phyloP scores from a whole-genome alignment of 2,329 filamentous ascomycete species.

The Thielaviopsis euricoi region DNA sequence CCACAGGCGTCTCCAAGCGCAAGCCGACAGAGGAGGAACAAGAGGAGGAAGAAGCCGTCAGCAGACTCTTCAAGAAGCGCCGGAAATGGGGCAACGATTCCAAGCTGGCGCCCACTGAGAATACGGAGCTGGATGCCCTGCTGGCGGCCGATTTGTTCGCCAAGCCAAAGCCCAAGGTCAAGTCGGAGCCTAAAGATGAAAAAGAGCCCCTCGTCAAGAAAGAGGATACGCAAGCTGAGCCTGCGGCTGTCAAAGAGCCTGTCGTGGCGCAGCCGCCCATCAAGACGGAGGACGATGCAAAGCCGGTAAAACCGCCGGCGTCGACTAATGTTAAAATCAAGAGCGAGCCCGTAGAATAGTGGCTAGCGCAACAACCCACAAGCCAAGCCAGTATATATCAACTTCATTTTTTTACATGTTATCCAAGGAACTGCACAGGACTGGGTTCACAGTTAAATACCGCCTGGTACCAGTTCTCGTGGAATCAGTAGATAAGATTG shows the following conservation, averaged over 20 bases:
- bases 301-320: too few species aligned
- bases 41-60: constrained; percentile 42
- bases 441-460: too few species aligned
- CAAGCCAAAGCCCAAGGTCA: neutral
- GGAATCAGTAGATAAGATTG: too few species aligned
- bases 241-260: constrained; percentile 10
- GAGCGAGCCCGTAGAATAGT: constrained; percentile 24
- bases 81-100: constrained; percentile 37
- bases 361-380: neutral
- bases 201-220: constrained; percentile 12
- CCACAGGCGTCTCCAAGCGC: constrained; percentile 45
- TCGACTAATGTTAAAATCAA: constrained; percentile 13
- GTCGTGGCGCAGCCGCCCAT: constrained; percentile 11
- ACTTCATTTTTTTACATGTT: too few species aligned
- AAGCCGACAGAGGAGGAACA: constrained; percentile 42
- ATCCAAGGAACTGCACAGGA: too few species aligned
- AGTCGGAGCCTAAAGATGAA: constrained; percentile 13
- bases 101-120: constrained; percentile 30
- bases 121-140: constrained; percentile 46
- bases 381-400: too few species aligned
- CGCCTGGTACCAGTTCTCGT: too few species aligned
- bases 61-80: constrained; percentile 42
- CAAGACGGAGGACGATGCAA: too few species aligned
- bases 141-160: constrained; percentile 23
- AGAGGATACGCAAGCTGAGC: constrained; percentile 15